phyloP scores from a whole-genome alignment of 345 rosid species.

The Salix suchowensis region DNA sequence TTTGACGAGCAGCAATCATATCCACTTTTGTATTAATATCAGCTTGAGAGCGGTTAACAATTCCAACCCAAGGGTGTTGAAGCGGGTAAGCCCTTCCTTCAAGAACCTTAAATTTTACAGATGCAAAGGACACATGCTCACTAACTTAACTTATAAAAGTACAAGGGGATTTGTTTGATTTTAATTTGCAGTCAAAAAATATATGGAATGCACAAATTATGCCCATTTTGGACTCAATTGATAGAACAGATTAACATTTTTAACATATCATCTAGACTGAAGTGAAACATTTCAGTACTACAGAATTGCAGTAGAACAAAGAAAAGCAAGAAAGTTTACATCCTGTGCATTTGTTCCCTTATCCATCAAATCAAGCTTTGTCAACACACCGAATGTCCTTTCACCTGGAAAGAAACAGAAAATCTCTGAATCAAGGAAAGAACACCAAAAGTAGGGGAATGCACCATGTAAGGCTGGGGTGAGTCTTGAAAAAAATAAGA shows the following conservation, averaged over 20 bases:
- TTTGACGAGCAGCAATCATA: constrained; percentile 27
- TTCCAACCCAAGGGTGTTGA: constrained; percentile 32
- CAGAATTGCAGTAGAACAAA: neutral
- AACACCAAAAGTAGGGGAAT: neutral
- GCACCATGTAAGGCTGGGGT: neutral
- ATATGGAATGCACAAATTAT: neutral
- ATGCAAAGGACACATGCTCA: neutral
- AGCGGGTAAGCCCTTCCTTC: constrained; percentile 29
- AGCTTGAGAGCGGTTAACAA: constrained; percentile 34
- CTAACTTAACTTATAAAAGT: neutral
- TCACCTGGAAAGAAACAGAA: constrained; percentile 11
- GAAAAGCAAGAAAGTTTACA: constrained; percentile 10
- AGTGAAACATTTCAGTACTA: neutral
- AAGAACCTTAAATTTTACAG: constrained; percentile 14
- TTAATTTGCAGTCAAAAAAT: neutral
- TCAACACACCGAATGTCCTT: constrained; percentile 29
- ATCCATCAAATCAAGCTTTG: constrained; percentile 28
- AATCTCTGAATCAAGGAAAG: neutral
- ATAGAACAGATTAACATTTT: neutral
- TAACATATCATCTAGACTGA: neutral
- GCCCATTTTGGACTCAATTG: neutral
- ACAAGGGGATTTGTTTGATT: neutral
- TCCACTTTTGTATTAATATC: constrained; percentile 25
- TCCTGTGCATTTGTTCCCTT: constrained; percentile 29
- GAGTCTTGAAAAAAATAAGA: neutral